Conservation (phyloP, 352 stramenopile species). For the Phytophthora lateralis region DNA sequence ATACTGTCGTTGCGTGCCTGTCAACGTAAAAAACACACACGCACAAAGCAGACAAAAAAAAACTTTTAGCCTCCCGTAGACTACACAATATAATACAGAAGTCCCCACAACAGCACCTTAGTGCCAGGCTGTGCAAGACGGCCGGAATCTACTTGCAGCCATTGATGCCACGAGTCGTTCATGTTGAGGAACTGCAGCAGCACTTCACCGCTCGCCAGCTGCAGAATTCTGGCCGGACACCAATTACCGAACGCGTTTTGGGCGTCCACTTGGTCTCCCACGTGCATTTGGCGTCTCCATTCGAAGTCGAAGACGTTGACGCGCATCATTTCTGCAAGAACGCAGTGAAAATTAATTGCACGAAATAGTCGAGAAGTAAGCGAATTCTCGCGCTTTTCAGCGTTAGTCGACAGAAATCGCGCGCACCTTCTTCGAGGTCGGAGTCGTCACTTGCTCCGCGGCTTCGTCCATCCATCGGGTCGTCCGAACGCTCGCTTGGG, state of each 20-base stretch:
- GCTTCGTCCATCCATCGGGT: slow-evolving; percentile 35
- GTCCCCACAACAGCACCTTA: slow-evolving; percentile 42
- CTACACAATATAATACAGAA: not conserved
- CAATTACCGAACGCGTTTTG: slow-evolving; percentile 88
- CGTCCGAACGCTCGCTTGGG: slow-evolving; percentile 16
- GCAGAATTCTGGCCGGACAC: slow-evolving; percentile 66
- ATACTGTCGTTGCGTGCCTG: slow-evolving; percentile 63
- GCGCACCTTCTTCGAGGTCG: slow-evolving; percentile 77
- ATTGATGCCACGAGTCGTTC: slow-evolving; percentile 77
- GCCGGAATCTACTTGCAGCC: slow-evolving; percentile 67
- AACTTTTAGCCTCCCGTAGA: not conserved
- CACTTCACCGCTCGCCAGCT: slow-evolving; percentile 68
- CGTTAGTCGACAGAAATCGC: not conserved
- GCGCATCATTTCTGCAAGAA: slow-evolving; percentile 76
- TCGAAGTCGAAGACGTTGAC: slow-evolving; percentile 70
- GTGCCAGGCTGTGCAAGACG: slow-evolving; percentile 60
- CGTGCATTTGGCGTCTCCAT: slow-evolving; percentile 75
- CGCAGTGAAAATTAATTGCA: slow-evolving; percentile 1
- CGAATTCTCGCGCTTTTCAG: not conserved
- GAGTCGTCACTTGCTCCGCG: slow-evolving; percentile 60
- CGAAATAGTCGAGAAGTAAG: slow-evolving; percentile 9
- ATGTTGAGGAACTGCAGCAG: slow-evolving; percentile 83
- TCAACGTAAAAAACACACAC: not conserved
- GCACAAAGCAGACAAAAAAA: not conserved
- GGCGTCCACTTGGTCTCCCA: slow-evolving; percentile 67